Conservation (phyloP, 768 basidiomycete species). For the Fistulinella prunicolor region DNA sequence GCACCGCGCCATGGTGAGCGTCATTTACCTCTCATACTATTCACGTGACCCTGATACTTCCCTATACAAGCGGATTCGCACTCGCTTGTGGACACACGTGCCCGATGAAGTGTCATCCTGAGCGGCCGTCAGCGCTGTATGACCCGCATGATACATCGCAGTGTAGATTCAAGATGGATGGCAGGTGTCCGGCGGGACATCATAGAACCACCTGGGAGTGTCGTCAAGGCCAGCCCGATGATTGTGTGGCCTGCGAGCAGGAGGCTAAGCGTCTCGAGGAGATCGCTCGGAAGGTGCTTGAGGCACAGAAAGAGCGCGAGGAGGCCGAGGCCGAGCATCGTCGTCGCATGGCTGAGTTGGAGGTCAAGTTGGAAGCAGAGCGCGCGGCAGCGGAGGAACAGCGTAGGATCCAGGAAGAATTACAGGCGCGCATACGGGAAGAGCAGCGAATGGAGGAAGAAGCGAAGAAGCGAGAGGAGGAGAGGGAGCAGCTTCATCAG, state of each 20-base stretch:
- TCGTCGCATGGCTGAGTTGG: slow-evolving; percentile 38
- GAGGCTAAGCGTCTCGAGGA: slow-evolving; percentile 37
- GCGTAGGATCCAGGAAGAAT: neutral
- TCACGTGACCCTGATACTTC: no score
- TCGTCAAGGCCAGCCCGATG: slow-evolving; percentile 29
- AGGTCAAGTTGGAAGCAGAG: slow-evolving; percentile 31
- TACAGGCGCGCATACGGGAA: no score
- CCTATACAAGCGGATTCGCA: slow-evolving; percentile 2
- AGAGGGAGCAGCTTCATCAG: no score
- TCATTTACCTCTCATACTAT: no score
- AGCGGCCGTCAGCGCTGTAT: slow-evolving; percentile 36
- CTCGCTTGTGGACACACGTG: slow-evolving; percentile 43
- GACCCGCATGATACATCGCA: slow-evolving; percentile 29
- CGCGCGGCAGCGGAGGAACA: slow-evolving; percentile 10
- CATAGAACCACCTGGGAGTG: slow-evolving; percentile 48
- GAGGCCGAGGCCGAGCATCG: slow-evolving; percentile 41
- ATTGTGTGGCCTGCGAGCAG: slow-evolving; percentile 45
- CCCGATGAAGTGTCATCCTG: slow-evolving; percentile 57
- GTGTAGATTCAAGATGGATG: slow-evolving; percentile 38
- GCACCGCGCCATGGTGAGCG: slow-evolving; percentile 53
- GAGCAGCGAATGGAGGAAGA: no score
- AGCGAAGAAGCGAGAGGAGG: no score
- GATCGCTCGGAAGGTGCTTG: slow-evolving; percentile 37
- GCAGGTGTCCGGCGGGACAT: slow-evolving; percentile 39
- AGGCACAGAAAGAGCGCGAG: slow-evolving; percentile 41